Conservation (phyloP, 2,329 filamentous ascomycete species). For the Paecilomyces variotii region DNA sequence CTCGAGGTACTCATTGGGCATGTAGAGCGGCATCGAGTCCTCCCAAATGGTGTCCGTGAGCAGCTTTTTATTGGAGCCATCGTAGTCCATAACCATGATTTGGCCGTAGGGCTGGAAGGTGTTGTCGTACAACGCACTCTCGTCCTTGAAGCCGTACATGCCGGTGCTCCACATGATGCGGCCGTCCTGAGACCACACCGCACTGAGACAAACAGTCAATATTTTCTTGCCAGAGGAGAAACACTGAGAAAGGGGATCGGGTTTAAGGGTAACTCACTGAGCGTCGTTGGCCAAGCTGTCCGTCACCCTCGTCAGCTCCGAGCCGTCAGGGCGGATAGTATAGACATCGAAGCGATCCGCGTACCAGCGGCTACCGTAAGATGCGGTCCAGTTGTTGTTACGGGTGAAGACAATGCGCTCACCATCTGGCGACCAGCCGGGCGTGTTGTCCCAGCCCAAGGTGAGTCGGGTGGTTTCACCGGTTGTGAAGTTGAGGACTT, state of each 20-base stretch:
- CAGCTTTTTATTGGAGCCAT: conserved; percentile 27
- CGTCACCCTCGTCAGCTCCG: conserved; percentile 26
- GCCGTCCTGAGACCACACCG: conserved; percentile 37
- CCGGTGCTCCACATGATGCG: conserved; percentile 35
- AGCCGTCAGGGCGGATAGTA: conserved; percentile 36
- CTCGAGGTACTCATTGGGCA: conserved; percentile 7
- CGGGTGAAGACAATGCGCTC: conserved; percentile 33
- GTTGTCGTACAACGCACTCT: conserved; percentile 34
- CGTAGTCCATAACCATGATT: conserved; percentile 37
- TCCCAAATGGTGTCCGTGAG: conserved; percentile 24
- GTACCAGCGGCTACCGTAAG: too few relatives aligned
- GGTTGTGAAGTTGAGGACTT: neutral
- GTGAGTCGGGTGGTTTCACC: neutral
- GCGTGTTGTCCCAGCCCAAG: neutral
- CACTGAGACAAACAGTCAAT: conserved; percentile 8
- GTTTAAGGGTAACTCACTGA: conserved; percentile 12
- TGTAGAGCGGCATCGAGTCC: conserved; percentile 22
- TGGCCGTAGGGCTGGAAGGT: conserved; percentile 41
- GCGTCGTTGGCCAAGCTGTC: conserved; percentile 34
- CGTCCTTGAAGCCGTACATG: conserved; percentile 38
- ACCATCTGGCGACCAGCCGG: conserved; percentile 26
- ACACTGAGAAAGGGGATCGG: too few relatives aligned
- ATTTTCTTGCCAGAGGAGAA: neutral
- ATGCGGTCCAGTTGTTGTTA: conserved; percentile 16
- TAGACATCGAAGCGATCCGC: conserved; percentile 30